A percentile compares a stretch with the other conserved stretches of the same genome.
These are phyloP conservation scores for Cyclotella baltica DNA, from an alignment of 108 stramenopile species.

Conservation along the genomic window DNA sequence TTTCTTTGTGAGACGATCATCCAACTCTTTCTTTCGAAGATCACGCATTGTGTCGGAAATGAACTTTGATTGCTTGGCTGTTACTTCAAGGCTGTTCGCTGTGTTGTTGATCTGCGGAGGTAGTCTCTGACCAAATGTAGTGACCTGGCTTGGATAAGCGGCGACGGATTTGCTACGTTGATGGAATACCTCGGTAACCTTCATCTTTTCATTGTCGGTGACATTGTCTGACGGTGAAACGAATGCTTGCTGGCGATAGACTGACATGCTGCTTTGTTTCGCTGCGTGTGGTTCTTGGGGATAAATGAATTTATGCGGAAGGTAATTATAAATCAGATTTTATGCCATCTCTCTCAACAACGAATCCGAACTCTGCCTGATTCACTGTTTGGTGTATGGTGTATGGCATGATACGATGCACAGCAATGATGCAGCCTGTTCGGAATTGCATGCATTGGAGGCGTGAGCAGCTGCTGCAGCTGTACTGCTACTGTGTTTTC, in stretches of 20 bases:
- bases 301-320: too few relatives aligned
- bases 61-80: conserved; percentile 27
- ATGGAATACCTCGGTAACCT: not conserved
- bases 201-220: not conserved
- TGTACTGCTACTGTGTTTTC: too few relatives aligned
- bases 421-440: too few relatives aligned
- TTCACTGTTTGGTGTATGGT: too few relatives aligned
- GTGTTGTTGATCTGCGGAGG: not conserved
- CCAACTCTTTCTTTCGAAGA: conserved; percentile 10
- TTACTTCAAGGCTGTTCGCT: conserved; percentile 18
- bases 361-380: too few relatives aligned
- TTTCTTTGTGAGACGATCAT: conserved; percentile 12
- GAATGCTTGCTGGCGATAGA: conserved; percentile 12
- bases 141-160: not conserved
- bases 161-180: not conserved
- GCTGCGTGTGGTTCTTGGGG: not conserved
- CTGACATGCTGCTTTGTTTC: not conserved
- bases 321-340: too few relatives aligned
- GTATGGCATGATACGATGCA: too few relatives aligned
- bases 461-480: too few relatives aligned
- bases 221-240: not conserved
- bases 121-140: conserved; percentile 5
- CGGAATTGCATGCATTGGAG: too few relatives aligned
- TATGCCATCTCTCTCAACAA: too few relatives aligned
- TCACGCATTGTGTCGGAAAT: conserved; percentile 39